Evolutionary conservation across 1,139 yeast genomes (phyloP).

Genomic region (Saccharomyces hybrid): DNA sequence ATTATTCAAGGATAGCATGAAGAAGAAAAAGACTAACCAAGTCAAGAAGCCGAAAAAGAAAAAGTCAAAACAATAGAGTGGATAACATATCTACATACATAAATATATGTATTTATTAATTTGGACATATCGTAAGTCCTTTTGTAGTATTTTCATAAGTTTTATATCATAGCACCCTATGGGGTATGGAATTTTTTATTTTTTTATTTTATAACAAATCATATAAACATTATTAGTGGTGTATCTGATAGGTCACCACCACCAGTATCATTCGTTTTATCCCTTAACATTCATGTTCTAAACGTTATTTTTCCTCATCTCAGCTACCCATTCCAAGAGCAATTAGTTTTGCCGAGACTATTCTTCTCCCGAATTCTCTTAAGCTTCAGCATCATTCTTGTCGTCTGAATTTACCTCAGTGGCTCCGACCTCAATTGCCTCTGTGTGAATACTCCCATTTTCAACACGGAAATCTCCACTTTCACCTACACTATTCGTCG

Average conservation of each 20-base stretch:
- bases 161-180: too few relatives aligned
- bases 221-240: background rate
- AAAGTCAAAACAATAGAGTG: background rate
- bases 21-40: slow-evolving; percentile 10
- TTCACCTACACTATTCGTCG: background rate
- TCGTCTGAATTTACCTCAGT: background rate
- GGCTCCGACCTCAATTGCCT: background rate
- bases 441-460: background rate
- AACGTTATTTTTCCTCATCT: background rate
- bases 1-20: slow-evolving; percentile 13
- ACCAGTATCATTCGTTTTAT: background rate
- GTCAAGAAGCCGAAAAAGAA: background rate
- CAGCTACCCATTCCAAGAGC: too few relatives aligned
- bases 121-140: too few relatives aligned
- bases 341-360: too few relatives aligned
- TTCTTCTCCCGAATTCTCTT: background rate
- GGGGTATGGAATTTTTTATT: too few relatives aligned
- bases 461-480: background rate
- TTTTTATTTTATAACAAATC: background rate
- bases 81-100: background rate
- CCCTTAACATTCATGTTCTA: too few relatives aligned
- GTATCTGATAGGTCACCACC: background rate
- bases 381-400: background rate
- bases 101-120: too few relatives aligned
- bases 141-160: background rate